A percentile compares a stretch with the other conserved stretches of the same genome.
Conservation (phyloP, 2,329 filamentous ascomycete species). For the Fusarium buharicum region DNA sequence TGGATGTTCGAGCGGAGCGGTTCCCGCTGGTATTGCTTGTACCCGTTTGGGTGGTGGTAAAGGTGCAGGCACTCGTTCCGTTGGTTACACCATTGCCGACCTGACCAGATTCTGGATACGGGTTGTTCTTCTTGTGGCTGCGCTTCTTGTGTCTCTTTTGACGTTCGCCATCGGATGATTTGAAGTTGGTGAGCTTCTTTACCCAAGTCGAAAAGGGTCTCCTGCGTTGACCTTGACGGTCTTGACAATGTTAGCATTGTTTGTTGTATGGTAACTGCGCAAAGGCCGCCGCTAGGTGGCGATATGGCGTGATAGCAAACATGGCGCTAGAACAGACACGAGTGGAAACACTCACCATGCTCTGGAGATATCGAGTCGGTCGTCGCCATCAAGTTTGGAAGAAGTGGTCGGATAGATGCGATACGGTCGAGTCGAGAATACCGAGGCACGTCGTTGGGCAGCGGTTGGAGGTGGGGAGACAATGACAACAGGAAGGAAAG, state of each 20-base stretch:
- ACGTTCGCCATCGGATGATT: conserved; percentile 70
- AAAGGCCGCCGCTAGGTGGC: conserved; percentile 18
- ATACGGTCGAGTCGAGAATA: conserved; percentile 23
- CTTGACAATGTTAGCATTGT: conserved; percentile 59
- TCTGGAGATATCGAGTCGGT: conserved; percentile 43
- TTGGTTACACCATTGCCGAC: conserved; percentile 51
- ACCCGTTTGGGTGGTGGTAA: conserved; percentile 65
- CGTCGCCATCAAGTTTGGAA: conserved; percentile 43
- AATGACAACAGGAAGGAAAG: conserved; percentile 22
- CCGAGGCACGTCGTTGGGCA: conserved; percentile 36
- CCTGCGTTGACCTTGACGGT: conserved; percentile 74
- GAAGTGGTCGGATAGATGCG: conserved; percentile 8
- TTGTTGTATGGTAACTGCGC: conserved; percentile 10
- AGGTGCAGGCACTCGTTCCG: conserved; percentile 62
- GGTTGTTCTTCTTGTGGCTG: conserved; percentile 81
- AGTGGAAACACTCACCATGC: conserved; percentile 34
- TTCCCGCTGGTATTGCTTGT: conserved; percentile 64
- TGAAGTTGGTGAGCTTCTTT: conserved; percentile 91
- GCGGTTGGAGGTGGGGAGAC: conserved; percentile 32
- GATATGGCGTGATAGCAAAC: conserved; percentile 7
- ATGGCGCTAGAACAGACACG: background rate
- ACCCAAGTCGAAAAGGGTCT: conserved; percentile 93
- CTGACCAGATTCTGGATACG: conserved; percentile 86
- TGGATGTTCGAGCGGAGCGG: conserved; percentile 69
- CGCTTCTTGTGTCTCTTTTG: conserved; percentile 63